These are phyloP conservation scores for Lactarius deliciosus DNA, from an alignment of 768 basidiomycete genomes.

Conservation along the genomic window DNA sequence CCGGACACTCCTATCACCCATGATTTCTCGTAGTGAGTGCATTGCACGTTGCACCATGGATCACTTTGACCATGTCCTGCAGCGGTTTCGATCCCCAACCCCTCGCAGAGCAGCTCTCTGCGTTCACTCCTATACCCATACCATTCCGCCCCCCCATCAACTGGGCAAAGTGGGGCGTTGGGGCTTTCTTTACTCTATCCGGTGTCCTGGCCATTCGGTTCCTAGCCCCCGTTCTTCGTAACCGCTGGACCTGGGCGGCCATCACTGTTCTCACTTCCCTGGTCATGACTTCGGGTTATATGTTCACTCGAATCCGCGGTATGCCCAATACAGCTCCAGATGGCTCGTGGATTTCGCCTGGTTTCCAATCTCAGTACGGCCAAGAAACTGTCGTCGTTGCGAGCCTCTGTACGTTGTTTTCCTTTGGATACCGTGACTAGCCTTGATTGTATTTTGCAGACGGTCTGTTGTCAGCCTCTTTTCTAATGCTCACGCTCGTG, in stretches of 20 bases:
- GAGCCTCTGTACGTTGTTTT: conserved; percentile 68
- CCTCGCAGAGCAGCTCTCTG: conserved; percentile 72
- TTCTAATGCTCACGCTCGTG: conserved; percentile 77
- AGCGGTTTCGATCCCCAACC: conserved; percentile 84
- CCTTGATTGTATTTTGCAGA: conserved; percentile 50
- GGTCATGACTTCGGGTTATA: conserved; percentile 89
- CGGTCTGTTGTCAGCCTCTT: conserved; percentile 73
- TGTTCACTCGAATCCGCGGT: conserved; percentile 93
- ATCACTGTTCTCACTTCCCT: conserved; percentile 61
- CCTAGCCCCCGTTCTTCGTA: conserved; percentile 62
- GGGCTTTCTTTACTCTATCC: conserved; percentile 47
- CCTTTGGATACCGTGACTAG: neutral
- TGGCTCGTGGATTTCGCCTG: conserved; percentile 80
- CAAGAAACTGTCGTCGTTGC: conserved; percentile 90
- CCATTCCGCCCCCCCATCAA: conserved; percentile 80
- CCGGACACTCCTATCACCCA: conserved; percentile 61
- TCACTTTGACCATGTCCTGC: conserved; percentile 13
- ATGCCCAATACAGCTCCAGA: conserved; percentile 65
- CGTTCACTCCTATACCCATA: conserved; percentile 74
- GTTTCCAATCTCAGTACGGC: conserved; percentile 88
- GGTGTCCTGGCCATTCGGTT: conserved; percentile 54
- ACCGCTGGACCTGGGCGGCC: conserved; percentile 76
- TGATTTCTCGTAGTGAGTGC: conserved; percentile 72
- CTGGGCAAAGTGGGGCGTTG: conserved; percentile 57
- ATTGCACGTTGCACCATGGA: neutral